A percentile compares a stretch with the other conserved stretches of the same genome.
phyloP scores from a whole-genome alignment of 768 basidiomycete genomes.

The Phylloporus arenicola region DNA sequence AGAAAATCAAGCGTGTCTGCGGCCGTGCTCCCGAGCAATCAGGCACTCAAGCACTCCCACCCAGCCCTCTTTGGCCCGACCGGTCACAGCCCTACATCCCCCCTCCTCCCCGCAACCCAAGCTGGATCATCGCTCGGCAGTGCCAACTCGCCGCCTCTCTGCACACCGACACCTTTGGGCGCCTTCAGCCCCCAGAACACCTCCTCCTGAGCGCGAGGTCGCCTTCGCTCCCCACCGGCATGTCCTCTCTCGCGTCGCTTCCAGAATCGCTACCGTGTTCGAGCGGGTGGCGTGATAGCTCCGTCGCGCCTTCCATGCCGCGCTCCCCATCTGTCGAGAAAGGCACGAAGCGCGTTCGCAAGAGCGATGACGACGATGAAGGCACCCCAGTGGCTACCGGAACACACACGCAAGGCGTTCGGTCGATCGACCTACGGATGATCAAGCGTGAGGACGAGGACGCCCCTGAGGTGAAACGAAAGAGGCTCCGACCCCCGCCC shows the following conservation, averaged over 20 bases:
- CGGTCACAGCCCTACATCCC: neutral
- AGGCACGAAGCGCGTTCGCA: slow-evolving; percentile 16
- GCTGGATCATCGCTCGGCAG: slow-evolving; percentile 10
- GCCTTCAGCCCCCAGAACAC: slow-evolving; percentile 1
- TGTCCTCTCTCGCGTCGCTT: neutral
- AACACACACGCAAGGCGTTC: neutral
- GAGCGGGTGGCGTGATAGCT: neutral
- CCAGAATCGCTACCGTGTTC: neutral
- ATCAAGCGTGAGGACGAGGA: slow-evolving; percentile 3
- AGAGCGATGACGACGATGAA: slow-evolving; percentile 6
- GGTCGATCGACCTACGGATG: neutral
- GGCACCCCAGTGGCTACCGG: neutral
- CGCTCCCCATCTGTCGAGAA: slow-evolving; percentile 7
- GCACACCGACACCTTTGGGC: slow-evolving; percentile 11
- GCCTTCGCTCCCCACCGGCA: neutral
- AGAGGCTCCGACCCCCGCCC: slow-evolving; percentile 6
- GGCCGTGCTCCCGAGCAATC: slow-evolving; percentile 13
- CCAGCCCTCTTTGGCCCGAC: slow-evolving; percentile 11
- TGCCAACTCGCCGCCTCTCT: neutral
- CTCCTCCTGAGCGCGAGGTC: neutral
- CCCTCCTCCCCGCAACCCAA: neutral
- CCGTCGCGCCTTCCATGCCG: neutral
- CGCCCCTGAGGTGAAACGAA: slow-evolving; percentile 8
- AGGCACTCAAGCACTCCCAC: neutral
- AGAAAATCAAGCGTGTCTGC: slow-evolving; percentile 2